Conservation (phyloP, 768 basidiomycete genomes). For the Ramaria sp. region DNA sequence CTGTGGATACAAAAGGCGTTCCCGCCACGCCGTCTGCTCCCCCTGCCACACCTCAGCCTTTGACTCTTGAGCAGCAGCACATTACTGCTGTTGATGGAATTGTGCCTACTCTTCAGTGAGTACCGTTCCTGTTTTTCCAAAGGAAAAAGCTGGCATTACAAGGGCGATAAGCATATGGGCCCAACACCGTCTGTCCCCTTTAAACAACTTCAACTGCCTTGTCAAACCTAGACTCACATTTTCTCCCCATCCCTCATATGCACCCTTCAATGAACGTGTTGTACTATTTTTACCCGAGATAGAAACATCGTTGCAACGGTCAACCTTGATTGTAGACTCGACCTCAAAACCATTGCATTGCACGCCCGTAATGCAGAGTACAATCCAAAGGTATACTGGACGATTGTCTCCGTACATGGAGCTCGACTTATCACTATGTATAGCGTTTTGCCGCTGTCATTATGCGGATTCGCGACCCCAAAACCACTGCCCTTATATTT, state of each 20-base stretch:
- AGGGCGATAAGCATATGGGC: not conserved
- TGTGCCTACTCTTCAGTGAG: conserved; percentile 89
- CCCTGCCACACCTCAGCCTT: conserved; percentile 58
- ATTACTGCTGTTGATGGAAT: conserved; percentile 97
- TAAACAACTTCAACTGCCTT: not conserved
- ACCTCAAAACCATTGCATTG: conserved; percentile 95
- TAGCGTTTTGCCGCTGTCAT: conserved; percentile 99
- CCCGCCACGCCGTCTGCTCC: conserved; percentile 37
- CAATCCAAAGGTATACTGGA: conserved; percentile 91
- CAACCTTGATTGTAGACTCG: conserved; percentile 92
- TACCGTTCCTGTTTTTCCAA: conserved; percentile 11
- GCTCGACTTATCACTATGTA: conserved; percentile 41
- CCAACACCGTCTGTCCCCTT: not conserved
- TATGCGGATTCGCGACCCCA: conserved; percentile 99
- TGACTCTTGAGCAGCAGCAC: conserved; percentile 85
- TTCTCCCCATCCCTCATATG: not conserved
- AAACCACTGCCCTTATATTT: conserved; percentile 98
- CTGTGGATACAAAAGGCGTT: not conserved
- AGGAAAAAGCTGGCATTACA: not conserved
- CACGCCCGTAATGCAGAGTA: conserved; percentile 99
- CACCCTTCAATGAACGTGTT: not conserved
- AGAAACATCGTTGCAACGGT: conserved; percentile 97
- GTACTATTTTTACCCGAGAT: not conserved
- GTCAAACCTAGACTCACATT: not conserved
- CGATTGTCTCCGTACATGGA: conserved; percentile 26